Conservation (phyloP, 1,284 basidiomycete genomes). For the Sanguinoderma infundibulare region DNA sequence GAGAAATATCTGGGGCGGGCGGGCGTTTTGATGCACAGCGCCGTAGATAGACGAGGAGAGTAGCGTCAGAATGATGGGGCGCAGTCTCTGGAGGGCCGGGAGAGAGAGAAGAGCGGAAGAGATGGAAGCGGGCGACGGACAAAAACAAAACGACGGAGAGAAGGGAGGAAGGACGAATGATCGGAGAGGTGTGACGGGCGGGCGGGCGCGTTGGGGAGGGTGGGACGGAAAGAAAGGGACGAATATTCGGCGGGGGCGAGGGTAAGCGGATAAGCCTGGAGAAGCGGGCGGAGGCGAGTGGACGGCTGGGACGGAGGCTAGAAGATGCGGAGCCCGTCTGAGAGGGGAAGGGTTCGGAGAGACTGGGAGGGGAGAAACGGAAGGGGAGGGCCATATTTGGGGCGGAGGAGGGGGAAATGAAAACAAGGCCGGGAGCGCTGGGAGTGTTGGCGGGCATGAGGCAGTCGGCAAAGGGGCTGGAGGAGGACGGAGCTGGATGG, state of each 20-base stretch:
- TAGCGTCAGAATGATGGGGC: background rate
- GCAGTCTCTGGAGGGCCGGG: background rate
- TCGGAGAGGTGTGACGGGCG: constrained; percentile 24
- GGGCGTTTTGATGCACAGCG: background rate
- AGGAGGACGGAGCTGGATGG: constrained; percentile 19
- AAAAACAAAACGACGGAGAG: constrained; percentile 16
- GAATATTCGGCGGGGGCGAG: background rate
- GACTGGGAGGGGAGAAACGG: constrained; percentile 2
- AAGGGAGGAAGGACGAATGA: constrained; percentile 17
- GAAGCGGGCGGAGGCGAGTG: background rate
- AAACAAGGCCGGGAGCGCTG: constrained; percentile 34
- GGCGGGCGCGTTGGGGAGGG: background rate
- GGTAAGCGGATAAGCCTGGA: constrained; percentile 10
- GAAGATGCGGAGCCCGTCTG: background rate
- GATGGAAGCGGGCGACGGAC: constrained; percentile 22
- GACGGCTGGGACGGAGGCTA: constrained; percentile 19
- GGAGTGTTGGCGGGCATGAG: constrained; percentile 30
- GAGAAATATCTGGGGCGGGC: background rate
- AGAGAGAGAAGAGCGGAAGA: background rate
- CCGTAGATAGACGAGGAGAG: background rate
- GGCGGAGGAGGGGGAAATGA: constrained; percentile 33
- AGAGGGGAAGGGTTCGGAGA: constrained; percentile 10
- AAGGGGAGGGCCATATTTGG: constrained; percentile 24
- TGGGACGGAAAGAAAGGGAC: background rate
- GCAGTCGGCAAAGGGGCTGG: constrained; percentile 25